Evolutionary conservation across 148 eudicot genomes (phyloP), one percentile per base, ranked within the genome.

Genomic region (Dysphania ambrosioides): DNA sequence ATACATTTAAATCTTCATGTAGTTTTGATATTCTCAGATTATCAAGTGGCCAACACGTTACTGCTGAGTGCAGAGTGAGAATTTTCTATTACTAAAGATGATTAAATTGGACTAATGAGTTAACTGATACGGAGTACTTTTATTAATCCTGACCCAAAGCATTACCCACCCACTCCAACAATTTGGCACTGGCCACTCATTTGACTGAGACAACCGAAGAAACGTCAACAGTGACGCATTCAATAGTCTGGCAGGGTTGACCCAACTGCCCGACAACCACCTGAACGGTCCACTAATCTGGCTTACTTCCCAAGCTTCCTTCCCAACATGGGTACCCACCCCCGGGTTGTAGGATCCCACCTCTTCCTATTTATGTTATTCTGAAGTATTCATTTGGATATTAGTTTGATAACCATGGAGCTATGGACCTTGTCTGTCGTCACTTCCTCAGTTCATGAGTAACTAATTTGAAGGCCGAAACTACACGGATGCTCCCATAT

Each of bases 151-250:
- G 38, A 15, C 41, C 24, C 32, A 23, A 63, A 7, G 23, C 65
- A 30, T 32, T 15, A 61, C 32, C 7, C 1, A 30, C 3, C 26
- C 26, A 1, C 6, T 0, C 24, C 5, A 63, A 63, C 34, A 18
- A 63, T 63, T 8, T 63, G 24, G 67, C 67, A 8, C 2, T 63
- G 41, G 34, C 21, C 41, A 63, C 41, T 63, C 38, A 63, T 41
- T 63, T 63, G 67, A 63, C 21, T 34, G 3, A 32, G 42, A 63
- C 41, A 18, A 63, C 32, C 38, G 8, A 38, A n/a, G 70, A 36
- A 29, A 58, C 72, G 78, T 75, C 65, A 68, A 76, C 65, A 68
- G 58, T 75, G 78, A 75, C 78, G 78, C 56, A 75, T 38, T 27
- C 31, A 26, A 32, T 49, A 9, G 31, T 2, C 3, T 34, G 36